phyloP scores from a whole-genome alignment of 2,329 filamentous ascomycete genomes.

The Fusarium fujikuroi region DNA sequence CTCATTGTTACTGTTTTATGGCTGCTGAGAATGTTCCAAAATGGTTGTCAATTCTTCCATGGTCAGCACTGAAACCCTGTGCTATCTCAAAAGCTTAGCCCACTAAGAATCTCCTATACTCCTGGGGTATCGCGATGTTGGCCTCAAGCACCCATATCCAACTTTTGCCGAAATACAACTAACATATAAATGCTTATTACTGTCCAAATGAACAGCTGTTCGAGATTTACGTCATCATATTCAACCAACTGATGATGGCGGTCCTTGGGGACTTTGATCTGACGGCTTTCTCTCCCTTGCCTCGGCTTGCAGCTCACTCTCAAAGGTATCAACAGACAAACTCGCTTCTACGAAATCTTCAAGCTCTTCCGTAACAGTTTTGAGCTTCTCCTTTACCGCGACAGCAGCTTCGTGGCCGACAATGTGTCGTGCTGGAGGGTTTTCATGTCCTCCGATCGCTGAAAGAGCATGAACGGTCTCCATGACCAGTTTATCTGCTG shows the following conservation, averaged over 20 bases:
- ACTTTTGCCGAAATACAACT: neutral
- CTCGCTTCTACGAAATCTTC: slow-evolving; percentile 96
- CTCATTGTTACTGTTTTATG: neutral
- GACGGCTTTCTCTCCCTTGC: slow-evolving; percentile 55
- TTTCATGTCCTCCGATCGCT: slow-evolving; percentile 94
- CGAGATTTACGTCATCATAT: neutral
- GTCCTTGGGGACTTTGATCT: slow-evolving; percentile 42
- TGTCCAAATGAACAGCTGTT: neutral
- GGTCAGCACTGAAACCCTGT: neutral
- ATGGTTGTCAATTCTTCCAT: neutral
- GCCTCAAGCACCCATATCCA: neutral
- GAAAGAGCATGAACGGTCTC: slow-evolving; percentile 93
- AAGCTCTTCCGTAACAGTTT: slow-evolving; percentile 93
- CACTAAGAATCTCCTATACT: slow-evolving; percentile 2
- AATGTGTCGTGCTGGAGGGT: slow-evolving; percentile 93
- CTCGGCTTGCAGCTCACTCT: slow-evolving; percentile 64
- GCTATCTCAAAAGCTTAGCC: slow-evolving; percentile 9
- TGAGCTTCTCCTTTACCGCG: slow-evolving; percentile 94
- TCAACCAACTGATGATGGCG: slow-evolving; percentile 36
- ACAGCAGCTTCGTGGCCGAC: slow-evolving; percentile 89
- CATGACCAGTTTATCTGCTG: slow-evolving; percentile 79
- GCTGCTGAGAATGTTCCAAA: neutral
- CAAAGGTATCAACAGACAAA: slow-evolving; percentile 81
- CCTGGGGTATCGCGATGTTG: slow-evolving; percentile 16
- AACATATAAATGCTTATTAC: neutral